These are phyloP conservation scores for Marasmius fiardii DNA, from an alignment of 1,284 basidiomycete genomes.

Conservation along the genomic window DNA sequence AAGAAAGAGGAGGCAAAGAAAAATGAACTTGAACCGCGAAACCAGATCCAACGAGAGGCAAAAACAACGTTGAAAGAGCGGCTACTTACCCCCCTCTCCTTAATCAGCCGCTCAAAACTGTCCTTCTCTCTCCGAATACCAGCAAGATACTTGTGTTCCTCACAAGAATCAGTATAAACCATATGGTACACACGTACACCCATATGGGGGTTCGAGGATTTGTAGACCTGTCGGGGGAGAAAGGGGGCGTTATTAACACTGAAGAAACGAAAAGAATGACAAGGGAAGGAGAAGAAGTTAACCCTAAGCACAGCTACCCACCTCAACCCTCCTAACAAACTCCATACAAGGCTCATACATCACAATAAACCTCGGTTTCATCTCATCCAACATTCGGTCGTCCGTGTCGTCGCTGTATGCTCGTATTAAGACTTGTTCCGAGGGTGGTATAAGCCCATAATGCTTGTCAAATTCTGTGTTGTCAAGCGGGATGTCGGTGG, in stretches of 20 bases:
- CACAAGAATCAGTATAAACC: constrained; percentile 89
- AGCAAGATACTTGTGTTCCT: constrained; percentile 94
- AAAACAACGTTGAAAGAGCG: no score
- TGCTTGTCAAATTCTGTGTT: constrained; percentile 73
- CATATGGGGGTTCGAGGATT: constrained; percentile 76
- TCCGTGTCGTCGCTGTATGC: constrained; percentile 93
- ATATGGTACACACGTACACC: constrained; percentile 94
- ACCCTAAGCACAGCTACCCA: no score
- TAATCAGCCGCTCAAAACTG: constrained; percentile 91
- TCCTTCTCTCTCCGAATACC: constrained; percentile 91
- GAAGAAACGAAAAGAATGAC: not conserved
- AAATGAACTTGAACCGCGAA: not conserved
- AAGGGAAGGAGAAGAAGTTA: not conserved
- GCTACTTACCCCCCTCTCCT: constrained; percentile 79
- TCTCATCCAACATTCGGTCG: constrained; percentile 84
- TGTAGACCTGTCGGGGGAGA: constrained; percentile 64
- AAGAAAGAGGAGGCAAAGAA: no score
- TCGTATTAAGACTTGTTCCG: constrained; percentile 83
- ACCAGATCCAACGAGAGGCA: not conserved
- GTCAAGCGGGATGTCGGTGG: no score
- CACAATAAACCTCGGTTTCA: constrained; percentile 88
- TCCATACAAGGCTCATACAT: constrained; percentile 96
- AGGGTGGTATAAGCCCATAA: constrained; percentile 80
- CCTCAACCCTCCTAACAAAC: constrained; percentile 92
- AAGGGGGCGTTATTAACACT: not conserved